phyloP scores from a whole-genome alignment of 2,329 filamentous ascomycete species.

The Fusarium multiceps region DNA sequence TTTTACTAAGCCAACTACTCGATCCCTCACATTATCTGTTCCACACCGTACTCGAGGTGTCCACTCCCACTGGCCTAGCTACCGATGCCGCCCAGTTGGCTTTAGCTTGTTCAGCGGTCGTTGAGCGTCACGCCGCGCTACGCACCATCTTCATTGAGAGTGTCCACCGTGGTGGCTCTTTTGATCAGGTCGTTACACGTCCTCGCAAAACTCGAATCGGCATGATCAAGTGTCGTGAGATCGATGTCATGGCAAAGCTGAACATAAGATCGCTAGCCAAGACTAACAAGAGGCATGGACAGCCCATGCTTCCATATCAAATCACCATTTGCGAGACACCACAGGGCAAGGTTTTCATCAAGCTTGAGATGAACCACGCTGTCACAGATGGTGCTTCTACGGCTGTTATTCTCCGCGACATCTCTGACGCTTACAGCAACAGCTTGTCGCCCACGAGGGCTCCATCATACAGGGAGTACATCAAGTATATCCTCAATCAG shows the following conservation, averaged over 20 bases:
- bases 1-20: slow-evolving; percentile 50
- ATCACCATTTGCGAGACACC: slow-evolving; percentile 43
- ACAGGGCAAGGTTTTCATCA: slow-evolving; percentile 21
- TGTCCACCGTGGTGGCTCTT: slow-evolving; percentile 25
- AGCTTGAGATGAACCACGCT: slow-evolving; percentile 52
- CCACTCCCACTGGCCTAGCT: not conserved
- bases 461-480: slow-evolving; percentile 35
- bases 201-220: not conserved
- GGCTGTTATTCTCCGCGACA: slow-evolving; percentile 45
- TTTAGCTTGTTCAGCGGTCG: slow-evolving; percentile 33
- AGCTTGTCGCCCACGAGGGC: not conserved
- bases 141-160: slow-evolving; percentile 51
- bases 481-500: slow-evolving; percentile 30
- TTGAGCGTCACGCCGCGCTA: slow-evolving; percentile 47
- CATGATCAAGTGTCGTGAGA: slow-evolving; percentile 36
- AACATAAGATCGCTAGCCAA: slow-evolving; percentile 31
- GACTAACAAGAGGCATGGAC: slow-evolving; percentile 17
- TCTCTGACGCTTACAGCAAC: slow-evolving; percentile 45
- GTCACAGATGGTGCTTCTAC: slow-evolving; percentile 51
- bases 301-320: slow-evolving; percentile 37
- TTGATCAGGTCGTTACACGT: slow-evolving; percentile 48
- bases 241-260: slow-evolving; percentile 40
- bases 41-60: slow-evolving; percentile 31
- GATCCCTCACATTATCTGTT: slow-evolving; percentile 34
- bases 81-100: slow-evolving; percentile 19